phyloP scores from a whole-genome alignment of 2,329 filamentous ascomycete species.

The Alternaria ventricosa region DNA sequence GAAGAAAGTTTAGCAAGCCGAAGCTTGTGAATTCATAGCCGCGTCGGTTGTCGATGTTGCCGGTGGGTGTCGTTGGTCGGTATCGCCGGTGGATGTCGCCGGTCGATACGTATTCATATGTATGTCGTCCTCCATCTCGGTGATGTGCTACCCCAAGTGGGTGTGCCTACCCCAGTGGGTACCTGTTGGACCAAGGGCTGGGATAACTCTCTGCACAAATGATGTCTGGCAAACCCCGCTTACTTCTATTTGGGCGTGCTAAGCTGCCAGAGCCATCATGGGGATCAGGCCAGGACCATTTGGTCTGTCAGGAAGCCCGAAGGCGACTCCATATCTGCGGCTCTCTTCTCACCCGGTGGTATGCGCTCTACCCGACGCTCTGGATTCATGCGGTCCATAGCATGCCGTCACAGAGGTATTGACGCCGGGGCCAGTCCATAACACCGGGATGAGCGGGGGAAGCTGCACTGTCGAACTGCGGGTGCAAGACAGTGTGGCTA shows the following conservation, averaged over 20 bases:
- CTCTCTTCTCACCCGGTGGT: neutral
- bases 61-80: neutral
- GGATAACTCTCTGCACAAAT: neutral
- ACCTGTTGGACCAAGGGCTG: neutral
- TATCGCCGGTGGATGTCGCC: neutral
- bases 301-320: neutral
- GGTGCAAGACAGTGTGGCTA: neutral
- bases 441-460: neutral
- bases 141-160: neutral
- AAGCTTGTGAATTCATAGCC: neutral
- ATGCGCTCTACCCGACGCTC: neutral
- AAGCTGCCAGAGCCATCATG: neutral
- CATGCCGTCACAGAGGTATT: neutral
- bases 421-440: neutral
- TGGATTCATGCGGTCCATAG: neutral
- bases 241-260: neutral
- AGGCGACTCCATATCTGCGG: neutral
- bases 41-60: neutral
- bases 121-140: neutral
- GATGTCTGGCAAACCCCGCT: neutral
- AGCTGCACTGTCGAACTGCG: neutral
- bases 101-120: neutral
- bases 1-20: neutral
- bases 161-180: neutral
- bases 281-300: neutral